Percentiles rank a stretch among this genome's conserved stretches.
phyloP scores from a whole-genome alignment of 257 asterid genomes.

The Penstemon eatonii region DNA sequence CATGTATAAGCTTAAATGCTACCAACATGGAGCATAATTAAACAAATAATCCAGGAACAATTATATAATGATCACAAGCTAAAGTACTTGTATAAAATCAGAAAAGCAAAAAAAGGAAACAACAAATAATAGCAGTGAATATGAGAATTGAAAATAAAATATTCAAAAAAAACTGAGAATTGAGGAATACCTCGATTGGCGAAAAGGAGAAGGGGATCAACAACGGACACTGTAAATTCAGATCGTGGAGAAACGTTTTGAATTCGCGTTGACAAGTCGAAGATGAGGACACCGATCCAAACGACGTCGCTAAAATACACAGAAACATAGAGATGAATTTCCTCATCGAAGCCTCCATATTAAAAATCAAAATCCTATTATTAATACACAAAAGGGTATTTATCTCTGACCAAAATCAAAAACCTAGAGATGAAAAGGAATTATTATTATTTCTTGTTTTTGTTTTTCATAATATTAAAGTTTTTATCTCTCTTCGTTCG shows the following conservation, averaged over 20 bases:
- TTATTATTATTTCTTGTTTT: background rate
- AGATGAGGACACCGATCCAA: slow-evolving; percentile 25
- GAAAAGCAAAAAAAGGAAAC: background rate
- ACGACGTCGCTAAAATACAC: slow-evolving; percentile 37
- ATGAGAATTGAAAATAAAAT: background rate
- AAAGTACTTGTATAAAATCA: background rate
- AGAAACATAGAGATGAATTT: slow-evolving; percentile 28
- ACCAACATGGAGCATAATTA: too few species aligned
- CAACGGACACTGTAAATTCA: slow-evolving; percentile 52
- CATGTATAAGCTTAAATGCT: background rate
- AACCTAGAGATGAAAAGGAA: background rate
- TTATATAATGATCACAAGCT: too few species aligned
- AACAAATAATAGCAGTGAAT: too few species aligned
- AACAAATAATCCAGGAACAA: background rate
- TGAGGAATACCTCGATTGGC: slow-evolving; percentile 41
- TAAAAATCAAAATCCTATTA: slow-evolving; percentile 21
- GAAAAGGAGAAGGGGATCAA: slow-evolving; percentile 30
- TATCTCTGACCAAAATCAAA: background rate
- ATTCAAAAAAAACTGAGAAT: background rate
- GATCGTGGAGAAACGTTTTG: slow-evolving; percentile 47
- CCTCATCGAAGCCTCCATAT: slow-evolving; percentile 36
- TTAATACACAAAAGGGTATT: background rate
- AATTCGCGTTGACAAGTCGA: slow-evolving; percentile 32
- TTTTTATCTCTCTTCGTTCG: background rate
- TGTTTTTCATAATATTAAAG: too few species aligned